phyloP scores from a whole-genome alignment of 1,284 basidiomycete genomes.

The Cutaneotrichosporon sp. region DNA sequence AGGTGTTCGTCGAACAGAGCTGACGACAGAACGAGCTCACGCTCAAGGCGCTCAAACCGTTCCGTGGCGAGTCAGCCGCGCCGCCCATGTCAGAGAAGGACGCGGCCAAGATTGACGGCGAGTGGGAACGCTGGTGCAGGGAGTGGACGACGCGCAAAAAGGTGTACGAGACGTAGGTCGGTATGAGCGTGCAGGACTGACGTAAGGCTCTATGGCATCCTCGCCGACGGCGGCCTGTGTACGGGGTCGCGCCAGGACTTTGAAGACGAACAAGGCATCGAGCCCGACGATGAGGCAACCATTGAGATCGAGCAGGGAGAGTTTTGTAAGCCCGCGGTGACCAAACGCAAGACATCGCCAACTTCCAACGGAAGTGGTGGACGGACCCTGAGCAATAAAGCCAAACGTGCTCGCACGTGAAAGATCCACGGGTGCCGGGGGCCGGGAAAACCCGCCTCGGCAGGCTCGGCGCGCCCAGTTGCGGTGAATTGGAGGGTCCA shows the following conservation, averaged over 20 bases:
- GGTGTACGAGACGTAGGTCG: constrained; percentile 43
- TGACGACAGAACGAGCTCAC: constrained; percentile 30
- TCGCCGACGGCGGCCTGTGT: constrained; percentile 28
- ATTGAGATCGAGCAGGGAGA: constrained; percentile 38
- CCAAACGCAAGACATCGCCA: not conserved
- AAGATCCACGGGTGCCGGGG: not conserved
- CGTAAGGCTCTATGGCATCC: constrained; percentile 14
- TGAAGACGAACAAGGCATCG: constrained; percentile 43
- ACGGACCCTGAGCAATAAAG: not conserved
- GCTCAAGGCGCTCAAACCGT: constrained; percentile 24
- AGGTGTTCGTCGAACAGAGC: not conserved
- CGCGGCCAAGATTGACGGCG: constrained; percentile 36
- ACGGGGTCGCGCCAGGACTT: constrained; percentile 22
- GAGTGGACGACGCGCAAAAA: constrained; percentile 41
- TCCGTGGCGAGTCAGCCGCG: constrained; percentile 19
- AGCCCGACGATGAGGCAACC: constrained; percentile 36
- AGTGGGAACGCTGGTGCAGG: constrained; percentile 44
- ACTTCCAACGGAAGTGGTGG: not conserved
- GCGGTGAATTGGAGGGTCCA: no score
- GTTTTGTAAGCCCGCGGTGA: constrained; percentile 20
- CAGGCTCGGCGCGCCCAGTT: no score
- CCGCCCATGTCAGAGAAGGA: constrained; percentile 33
- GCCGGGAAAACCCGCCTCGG: not conserved
- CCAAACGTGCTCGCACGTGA: not conserved
- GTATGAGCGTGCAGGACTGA: constrained; percentile 2